Conservation (phyloP, 2,329 filamentous ascomycete genomes). For the Tricladium varicosporioides region DNA sequence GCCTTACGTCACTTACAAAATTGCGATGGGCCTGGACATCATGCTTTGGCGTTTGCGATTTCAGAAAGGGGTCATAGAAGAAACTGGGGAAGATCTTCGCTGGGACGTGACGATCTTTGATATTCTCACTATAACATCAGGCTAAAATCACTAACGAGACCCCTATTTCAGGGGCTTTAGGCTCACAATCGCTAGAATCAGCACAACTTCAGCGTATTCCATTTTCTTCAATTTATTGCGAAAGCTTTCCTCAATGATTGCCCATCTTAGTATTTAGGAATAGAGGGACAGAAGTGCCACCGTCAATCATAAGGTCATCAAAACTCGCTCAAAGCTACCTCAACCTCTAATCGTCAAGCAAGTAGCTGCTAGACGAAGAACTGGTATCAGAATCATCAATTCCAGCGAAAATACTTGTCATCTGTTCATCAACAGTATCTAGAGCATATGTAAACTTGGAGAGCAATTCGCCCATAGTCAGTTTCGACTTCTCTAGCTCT, state of each 20-base stretch:
- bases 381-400: neutral
- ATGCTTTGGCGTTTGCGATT: too few relatives aligned
- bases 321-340: neutral
- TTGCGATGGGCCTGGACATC: too few relatives aligned
- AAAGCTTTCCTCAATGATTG: neutral
- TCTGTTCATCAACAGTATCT: neutral
- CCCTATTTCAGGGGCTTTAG: neutral
- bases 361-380: neutral
- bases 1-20: too few relatives aligned
- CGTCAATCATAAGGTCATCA: neutral
- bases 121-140: too few relatives aligned
- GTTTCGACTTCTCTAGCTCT: neutral
- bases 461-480: neutral
- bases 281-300: neutral
- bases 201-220: neutral
- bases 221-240: neutral
- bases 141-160: neutral
- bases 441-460: neutral
- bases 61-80: too few relatives aligned
- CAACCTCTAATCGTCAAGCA: too few relatives aligned
- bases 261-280: neutral
- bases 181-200: neutral
- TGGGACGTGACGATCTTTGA: neutral
- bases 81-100: neutral
- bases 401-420: neutral